Base-by-base conservation (phyloP, 768 basidiomycete species). In the Termitomyces sp. region DNA sequence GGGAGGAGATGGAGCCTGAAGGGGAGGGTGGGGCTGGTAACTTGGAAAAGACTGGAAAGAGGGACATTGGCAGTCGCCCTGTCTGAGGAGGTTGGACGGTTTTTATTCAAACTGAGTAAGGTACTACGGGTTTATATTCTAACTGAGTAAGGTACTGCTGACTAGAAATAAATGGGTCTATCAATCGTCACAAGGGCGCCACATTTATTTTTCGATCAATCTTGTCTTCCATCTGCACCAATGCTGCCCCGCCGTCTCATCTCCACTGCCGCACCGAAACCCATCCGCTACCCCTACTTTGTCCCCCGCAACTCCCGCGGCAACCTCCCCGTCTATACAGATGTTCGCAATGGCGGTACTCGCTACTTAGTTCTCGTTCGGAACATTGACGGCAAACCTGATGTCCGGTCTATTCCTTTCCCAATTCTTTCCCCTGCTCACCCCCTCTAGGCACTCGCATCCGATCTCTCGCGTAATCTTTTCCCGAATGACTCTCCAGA, bases 261-360 rank as follows among this genome's bases (percentile, higher is more conserved):
- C 14, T 46, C 57, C 36, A 58, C 57, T 16, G 46, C 31, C 20
- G 44, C 31, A 16, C 20, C 48, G 32, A 48, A 48, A 27, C 55
- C 48, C n/a, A 27, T 63, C 36, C 58, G 61, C 62, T 59, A 69
- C 47, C 65, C 72, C 29, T 92, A 90, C 71, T 81, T 79, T 59
- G 76, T 92, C 46, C 79, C 82, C 22, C 81, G 90, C 59, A 91
- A 88, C 69, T 69, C 80, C 47, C 77, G 77, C 50, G 86, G 87
- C 32, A 79, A 80, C 48, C 76, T 92, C 31, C 89, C 90, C 44
- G 87, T 92, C 26, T 90, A 90, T 69, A 81, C 86, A 29, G 87
- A 91, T 67, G 67, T 88, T 46, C 83, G 86, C 60, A 89, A 87
- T 67, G 82, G 72, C 31, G 81, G 86, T 58, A 80, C 84, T 4